A percentile compares a stretch with the other conserved stretches of the same genome.
Conservation (phyloP, 768 basidiomycete genomes). For the Suillus clintonianus region DNA sequence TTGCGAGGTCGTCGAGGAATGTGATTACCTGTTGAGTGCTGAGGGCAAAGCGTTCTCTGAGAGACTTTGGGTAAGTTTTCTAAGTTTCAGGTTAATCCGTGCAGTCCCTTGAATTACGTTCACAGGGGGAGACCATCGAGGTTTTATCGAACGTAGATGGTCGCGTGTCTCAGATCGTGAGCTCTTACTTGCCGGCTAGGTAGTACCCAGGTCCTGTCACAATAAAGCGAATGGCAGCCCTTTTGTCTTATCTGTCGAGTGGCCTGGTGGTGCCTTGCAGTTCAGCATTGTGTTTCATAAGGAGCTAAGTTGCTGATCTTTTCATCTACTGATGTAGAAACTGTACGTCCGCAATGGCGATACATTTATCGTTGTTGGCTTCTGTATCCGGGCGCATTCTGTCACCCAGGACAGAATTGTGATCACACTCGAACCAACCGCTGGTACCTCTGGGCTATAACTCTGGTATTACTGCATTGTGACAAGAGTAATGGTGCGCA, state of each 20-base stretch:
- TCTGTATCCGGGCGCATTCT: neutral
- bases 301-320: neutral
- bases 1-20: conserved; percentile 28
- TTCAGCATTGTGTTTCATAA: neutral
- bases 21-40: conserved; percentile 29
- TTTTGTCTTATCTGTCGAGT: neutral
- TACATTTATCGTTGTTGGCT: neutral
- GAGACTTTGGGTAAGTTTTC: conserved; percentile 34
- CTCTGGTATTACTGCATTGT: neutral
- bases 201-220: neutral
- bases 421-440: neutral
- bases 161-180: conserved; percentile 20
- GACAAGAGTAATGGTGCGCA: neutral
- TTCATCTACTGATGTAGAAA: neutral
- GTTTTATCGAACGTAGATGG: conserved; percentile 20
- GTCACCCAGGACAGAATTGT: neutral
- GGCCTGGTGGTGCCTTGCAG: neutral
- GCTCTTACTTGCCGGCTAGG: neutral
- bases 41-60: conserved; percentile 29
- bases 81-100: neutral
- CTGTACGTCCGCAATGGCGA: neutral
- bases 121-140: conserved; percentile 23
- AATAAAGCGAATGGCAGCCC: neutral
- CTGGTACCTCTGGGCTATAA: neutral
- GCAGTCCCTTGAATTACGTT: neutral